phyloP scores from a whole-genome alignment of 1,139 yeast genomes.

The Pichia sp. region DNA sequence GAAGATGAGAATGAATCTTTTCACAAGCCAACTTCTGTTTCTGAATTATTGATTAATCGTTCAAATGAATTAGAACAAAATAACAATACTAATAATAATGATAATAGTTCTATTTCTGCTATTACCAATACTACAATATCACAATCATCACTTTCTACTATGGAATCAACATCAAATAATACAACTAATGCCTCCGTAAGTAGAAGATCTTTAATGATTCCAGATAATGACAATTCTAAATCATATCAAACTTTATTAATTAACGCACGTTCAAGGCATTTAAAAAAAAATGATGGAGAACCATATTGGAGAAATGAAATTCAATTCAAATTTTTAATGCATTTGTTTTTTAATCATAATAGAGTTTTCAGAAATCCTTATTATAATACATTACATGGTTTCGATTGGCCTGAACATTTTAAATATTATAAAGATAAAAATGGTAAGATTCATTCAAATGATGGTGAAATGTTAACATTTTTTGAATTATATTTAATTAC shows the following conservation, averaged over 20 bases:
- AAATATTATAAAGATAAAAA: conserved; percentile 19
- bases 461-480: conserved; percentile 55
- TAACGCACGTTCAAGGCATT: conserved; percentile 49
- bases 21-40: conserved; percentile 9
- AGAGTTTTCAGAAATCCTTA: conserved; percentile 64
- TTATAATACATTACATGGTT: conserved; percentile 24
- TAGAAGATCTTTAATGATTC: neutral
- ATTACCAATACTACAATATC: no score
- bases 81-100: no score
- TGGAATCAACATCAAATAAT: neutral
- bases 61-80: neutral
- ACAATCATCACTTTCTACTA: no score
- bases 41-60: conserved; percentile 10
- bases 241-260: conserved; percentile 24
- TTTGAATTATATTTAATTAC: conserved; percentile 81
- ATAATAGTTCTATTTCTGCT: no score
- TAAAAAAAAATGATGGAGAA: conserved; percentile 88
- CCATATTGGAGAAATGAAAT: conserved; percentile 87
- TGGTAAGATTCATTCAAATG: conserved; percentile 23
- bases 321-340: conserved; percentile 70
- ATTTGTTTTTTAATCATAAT: conserved; percentile 56
- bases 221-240: conserved; percentile 6
- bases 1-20: neutral
- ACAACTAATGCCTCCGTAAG: neutral
- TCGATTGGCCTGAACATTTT: conserved; percentile 32